Conservation (phyloP, 2,329 filamentous ascomycete genomes). For the Fusarium sp. region DNA sequence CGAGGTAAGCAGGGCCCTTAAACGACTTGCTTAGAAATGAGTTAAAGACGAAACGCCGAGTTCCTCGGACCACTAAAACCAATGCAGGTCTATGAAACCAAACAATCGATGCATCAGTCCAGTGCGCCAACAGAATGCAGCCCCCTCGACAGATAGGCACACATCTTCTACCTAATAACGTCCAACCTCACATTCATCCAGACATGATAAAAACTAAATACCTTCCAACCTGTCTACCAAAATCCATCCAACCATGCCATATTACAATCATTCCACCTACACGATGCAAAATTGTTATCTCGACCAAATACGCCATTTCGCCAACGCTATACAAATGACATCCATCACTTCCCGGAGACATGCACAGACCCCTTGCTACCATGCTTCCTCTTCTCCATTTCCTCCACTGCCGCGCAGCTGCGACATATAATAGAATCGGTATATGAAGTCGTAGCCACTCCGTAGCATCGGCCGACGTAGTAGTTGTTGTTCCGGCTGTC, state of each 20-base stretch:
- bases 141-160: too few species aligned
- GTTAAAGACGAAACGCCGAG: too few species aligned
- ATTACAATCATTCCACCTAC: not conserved
- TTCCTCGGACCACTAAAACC: too few species aligned
- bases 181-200: too few species aligned
- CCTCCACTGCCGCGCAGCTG: slow-evolving; percentile 13
- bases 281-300: not conserved
- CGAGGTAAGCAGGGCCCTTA: too few species aligned
- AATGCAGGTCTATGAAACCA: too few species aligned
- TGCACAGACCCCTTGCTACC: slow-evolving; percentile 4
- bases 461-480: slow-evolving; percentile 28
- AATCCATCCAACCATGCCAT: not conserved
- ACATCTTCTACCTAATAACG: too few species aligned
- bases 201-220: too few species aligned
- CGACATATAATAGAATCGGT: slow-evolving; percentile 25
- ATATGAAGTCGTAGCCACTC: slow-evolving; percentile 37
- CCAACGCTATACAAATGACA: not conserved
- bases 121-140: too few species aligned
- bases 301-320: not conserved
- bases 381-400: slow-evolving; percentile 16
- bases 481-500: slow-evolving; percentile 22
- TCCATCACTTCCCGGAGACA: slow-evolving; percentile 7
- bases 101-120: too few species aligned
- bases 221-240: too few species aligned
- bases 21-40: too few species aligned